Conservation (phyloP, 192 early-diverging fungal species). For the Coemansia sp. region DNA sequence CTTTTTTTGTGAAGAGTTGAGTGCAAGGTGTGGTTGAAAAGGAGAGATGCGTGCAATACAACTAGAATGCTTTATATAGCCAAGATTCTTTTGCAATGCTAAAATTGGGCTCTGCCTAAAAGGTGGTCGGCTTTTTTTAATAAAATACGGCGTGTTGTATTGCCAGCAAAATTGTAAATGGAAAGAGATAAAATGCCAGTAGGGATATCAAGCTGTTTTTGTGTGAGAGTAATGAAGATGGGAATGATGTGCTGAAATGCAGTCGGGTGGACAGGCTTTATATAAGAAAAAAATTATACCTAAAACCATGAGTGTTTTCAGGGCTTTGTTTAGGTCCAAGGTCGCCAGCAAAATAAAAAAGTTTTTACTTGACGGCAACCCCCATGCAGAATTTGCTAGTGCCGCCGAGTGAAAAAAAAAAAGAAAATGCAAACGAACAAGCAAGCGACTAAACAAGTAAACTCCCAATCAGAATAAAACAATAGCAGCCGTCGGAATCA, state of each 20-base stretch:
- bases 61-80: not conserved
- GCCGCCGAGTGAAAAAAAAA: not conserved
- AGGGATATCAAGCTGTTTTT: not conserved
- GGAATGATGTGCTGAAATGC: not conserved
- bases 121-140: not conserved
- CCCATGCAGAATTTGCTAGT: slow-evolving; percentile 1
- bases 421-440: no score
- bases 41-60: not conserved
- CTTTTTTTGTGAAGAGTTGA: not conserved
- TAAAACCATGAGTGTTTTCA: no score
- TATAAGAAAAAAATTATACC: no score
- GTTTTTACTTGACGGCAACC: not conserved
- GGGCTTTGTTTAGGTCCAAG: not conserved
- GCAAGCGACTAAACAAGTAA: no score
- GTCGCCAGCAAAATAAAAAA: not conserved
- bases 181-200: not conserved
- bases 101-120: not conserved
- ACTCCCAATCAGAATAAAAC: not conserved
- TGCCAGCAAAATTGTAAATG: not conserved
- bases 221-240: not conserved
- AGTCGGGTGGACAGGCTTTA: not conserved
- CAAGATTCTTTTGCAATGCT: not conserved
- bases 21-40: not conserved
- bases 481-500: not conserved
- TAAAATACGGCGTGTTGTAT: not conserved